Evolutionary conservation across 108 stramenopile species (phyloP).

Genomic region (Discostella stelligeroides): DNA sequence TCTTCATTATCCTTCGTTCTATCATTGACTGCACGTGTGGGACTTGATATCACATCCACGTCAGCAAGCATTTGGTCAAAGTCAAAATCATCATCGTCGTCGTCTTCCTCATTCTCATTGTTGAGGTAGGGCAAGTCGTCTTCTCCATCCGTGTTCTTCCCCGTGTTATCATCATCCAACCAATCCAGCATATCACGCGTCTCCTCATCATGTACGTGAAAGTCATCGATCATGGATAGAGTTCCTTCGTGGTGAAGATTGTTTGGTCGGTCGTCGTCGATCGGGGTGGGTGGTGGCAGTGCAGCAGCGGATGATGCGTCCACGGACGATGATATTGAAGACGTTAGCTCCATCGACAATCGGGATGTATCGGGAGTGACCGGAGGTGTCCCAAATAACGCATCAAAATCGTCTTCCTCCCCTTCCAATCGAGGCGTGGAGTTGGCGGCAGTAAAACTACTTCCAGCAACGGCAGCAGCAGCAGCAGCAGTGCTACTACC

Average conservation of each 20-base stretch:
- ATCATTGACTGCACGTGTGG: not conserved
- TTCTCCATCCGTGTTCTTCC: constrained; percentile 24
- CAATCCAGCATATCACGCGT: constrained; percentile 81
- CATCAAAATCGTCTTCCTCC: constrained; percentile 36
- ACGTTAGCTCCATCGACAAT: constrained; percentile 7
- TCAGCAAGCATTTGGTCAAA: constrained; percentile 47
- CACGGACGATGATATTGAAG: not conserved
- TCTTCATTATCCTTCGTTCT: not conserved
- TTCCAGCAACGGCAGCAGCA: not conserved
- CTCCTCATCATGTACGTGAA: constrained; percentile 56
- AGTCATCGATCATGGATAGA: constrained; percentile 34
- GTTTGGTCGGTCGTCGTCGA: not conserved
- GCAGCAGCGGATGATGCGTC: not conserved
- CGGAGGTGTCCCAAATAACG: constrained; percentile 48
- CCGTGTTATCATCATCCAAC: constrained; percentile 70
- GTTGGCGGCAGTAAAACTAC: not conserved
- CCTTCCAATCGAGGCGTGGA: not conserved
- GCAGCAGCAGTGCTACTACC: not conserved
- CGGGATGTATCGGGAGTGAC: constrained; percentile 11
- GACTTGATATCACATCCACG: constrained; percentile 17
- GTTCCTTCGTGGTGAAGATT: not conserved
- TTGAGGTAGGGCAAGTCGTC: not conserved
- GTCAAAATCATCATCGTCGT: constrained; percentile 47
- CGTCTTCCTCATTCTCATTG: not conserved
- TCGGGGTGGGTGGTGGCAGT: not conserved